Evolutionary conservation across 306 rosid genomes (phyloP), one percentile per base, ranked within the genome.

Genomic region (Quercus berberidifolia): DNA sequence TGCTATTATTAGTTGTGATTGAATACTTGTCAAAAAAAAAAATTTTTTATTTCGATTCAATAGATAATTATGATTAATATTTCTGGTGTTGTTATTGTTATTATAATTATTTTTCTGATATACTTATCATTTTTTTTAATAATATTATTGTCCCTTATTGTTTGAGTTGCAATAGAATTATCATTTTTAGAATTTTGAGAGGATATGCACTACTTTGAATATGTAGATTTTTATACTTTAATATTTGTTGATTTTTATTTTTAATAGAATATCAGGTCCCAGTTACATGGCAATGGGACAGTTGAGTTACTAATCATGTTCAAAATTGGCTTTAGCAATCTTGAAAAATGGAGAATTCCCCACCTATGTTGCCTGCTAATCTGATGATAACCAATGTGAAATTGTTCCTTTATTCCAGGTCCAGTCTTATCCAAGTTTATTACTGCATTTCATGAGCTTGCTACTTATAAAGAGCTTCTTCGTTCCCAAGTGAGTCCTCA

Each of bases 401-500:
- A 68, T 59, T 63, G 35, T 73, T 76, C 38, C 63, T 84, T 79
- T 84, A 77, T 81, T 83, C 55, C 91, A 95, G 99, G 99, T 79
- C 99, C 99, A 15, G 98, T 95, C 55, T 82, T 93, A 83, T 89
- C 98, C 79, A 95, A 89, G 85, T 95, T 93, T 67, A 86, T 90
- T 80, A 71, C 81, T 23, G 80, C 94, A 82, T 78, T 93, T 82
- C 97, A 81, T 55, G 99, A 95, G 82, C 91, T 95, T 78, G 97
- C 97, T 86, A 83, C 94, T 52, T 90, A 90, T 85, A 95, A 95
- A 86, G 99, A 95, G 86, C 96, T 90, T 88, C 96, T 95, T 77
- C 97, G 97, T 75, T 87, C 98, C 79, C 99, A 95, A 90, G 99
- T 92, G 78, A 86, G 91, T 85, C 75, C 77, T 82, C 82, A 14